Evolutionary conservation across 352 stramenopile genomes (phyloP).

Genomic region (Pythium pyrilobum): DNA sequence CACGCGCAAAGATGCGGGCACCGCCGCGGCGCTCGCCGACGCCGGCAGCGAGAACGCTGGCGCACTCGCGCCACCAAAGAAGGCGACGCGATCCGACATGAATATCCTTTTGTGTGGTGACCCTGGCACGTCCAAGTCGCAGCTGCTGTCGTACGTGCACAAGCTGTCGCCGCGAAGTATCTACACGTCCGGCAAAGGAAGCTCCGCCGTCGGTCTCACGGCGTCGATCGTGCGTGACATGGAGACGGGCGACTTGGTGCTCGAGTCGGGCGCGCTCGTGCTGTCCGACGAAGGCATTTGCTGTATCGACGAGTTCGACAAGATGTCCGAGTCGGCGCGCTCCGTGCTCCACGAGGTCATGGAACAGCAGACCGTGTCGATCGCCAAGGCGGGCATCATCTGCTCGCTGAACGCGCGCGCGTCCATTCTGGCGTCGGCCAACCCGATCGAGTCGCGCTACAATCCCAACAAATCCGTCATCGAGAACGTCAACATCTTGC

Average conservation of each 20-base stretch:
- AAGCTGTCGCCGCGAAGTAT: conserved; percentile 95
- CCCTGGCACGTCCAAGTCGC: conserved; percentile 96
- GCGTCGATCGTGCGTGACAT: conserved; percentile 95
- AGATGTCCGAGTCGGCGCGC: conserved; percentile 97
- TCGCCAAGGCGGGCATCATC: conserved; percentile 99
- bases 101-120: conserved; percentile 99
- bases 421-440: conserved; percentile 98
- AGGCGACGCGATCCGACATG: conserved; percentile 93
- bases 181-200: conserved; percentile 99
- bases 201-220: conserved; percentile 97
- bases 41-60: conserved; percentile 24
- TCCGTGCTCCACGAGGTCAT: conserved; percentile 99
- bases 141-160: conserved; percentile 97
- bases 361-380: conserved; percentile 99
- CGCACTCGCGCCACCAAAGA: conserved; percentile 11
- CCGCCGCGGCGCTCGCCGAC: conserved; percentile 19
- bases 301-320: conserved; percentile 99
- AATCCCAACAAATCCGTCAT: conserved; percentile 97
- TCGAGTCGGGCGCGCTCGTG: conserved; percentile 98
- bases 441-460: conserved; percentile 98
- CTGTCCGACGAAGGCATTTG: conserved; percentile 98
- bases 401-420: conserved; percentile 97
- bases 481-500: conserved; percentile 98
- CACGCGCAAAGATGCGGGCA: conserved; percentile 71
- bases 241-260: conserved; percentile 96